Conservation (phyloP, 164 flowering plant genomes). For the Liriodendron chinense region DNA sequence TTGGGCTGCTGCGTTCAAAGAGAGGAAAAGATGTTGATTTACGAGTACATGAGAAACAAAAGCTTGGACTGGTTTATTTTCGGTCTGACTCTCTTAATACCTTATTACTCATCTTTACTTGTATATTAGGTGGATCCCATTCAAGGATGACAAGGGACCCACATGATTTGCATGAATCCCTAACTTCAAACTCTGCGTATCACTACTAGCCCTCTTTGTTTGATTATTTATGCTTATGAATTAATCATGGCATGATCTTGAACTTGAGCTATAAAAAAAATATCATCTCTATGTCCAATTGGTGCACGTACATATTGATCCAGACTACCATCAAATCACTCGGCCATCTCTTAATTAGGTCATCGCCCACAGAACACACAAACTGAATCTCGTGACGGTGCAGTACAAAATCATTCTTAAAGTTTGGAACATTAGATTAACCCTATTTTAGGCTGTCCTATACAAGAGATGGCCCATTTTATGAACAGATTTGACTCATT, state of each 20-base stretch:
- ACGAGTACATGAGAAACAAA: conserved; percentile 35
- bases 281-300: too few relatives aligned
- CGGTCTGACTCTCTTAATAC: conserved; percentile 12
- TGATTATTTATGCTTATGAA: too few relatives aligned
- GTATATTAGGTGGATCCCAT: neutral
- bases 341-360: too few relatives aligned
- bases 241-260: neutral
- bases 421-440: too few relatives aligned
- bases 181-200: neutral
- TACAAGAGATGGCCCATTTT: neutral
- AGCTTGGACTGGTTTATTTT: conserved; percentile 32
- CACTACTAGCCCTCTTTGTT: too few relatives aligned
- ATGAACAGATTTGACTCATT: neutral
- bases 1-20: conserved; percentile 35
- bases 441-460: neutral
- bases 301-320: too few relatives aligned
- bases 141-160: neutral
- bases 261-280: neutral
- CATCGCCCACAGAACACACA: too few relatives aligned
- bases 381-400: too few relatives aligned
- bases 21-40: conserved; percentile 35
- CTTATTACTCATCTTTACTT: too few relatives aligned
- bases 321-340: neutral
- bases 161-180: neutral
- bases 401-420: neutral